Evolutionary conservation across 805 yeast genomes (phyloP).

Genomic region (Starmerella etchellsii): DNA sequence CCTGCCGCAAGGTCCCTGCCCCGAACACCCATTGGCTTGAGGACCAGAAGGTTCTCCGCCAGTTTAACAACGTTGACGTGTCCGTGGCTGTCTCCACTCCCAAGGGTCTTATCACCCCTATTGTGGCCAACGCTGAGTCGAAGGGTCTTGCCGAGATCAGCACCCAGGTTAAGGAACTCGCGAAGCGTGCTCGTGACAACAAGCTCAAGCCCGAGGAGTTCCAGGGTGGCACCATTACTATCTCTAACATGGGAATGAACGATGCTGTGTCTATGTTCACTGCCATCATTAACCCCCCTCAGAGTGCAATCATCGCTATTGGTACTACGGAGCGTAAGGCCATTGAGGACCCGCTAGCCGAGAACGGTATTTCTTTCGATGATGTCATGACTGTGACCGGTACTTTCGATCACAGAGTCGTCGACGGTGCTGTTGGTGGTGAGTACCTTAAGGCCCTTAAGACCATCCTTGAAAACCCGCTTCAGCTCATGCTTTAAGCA

Average conservation of each 20-base stretch:
- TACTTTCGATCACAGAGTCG: conserved; percentile 93
- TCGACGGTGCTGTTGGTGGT: conserved; percentile 97
- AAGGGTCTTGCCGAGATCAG: conserved; percentile 82
- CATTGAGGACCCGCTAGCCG: conserved; percentile 80
- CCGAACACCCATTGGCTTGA: conserved; percentile 92
- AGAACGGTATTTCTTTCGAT: conserved; percentile 84
- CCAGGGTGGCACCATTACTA: conserved; percentile 98
- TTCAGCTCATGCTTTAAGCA: conserved; percentile 71
- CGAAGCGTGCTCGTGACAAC: conserved; percentile 89
- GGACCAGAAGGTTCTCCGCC: conserved; percentile 79
- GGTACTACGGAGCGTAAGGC: conserved; percentile 90
- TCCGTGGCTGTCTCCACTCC: conserved; percentile 99
- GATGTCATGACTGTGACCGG: conserved; percentile 87
- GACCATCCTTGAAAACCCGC: conserved; percentile 85
- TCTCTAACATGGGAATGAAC: conserved; percentile 98
- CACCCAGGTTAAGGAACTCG: conserved; percentile 73
- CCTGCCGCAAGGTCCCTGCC: conserved; percentile 80
- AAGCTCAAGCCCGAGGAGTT: conserved; percentile 91
- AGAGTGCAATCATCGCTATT: conserved; percentile 82
- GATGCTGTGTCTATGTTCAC: conserved; percentile 84
- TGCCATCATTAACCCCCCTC: conserved; percentile 97
- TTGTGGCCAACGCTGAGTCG: conserved; percentile 73
- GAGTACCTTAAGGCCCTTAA: conserved; percentile 91
- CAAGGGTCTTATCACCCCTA: conserved; percentile 93
- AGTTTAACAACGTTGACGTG: conserved; percentile 81